A percentile compares a stretch with the other conserved stretches of the same genome.
Evolutionary conservation across 129 eudicot genomes (phyloP).

Genomic region (Helichrysum umbraculigerum): DNA sequence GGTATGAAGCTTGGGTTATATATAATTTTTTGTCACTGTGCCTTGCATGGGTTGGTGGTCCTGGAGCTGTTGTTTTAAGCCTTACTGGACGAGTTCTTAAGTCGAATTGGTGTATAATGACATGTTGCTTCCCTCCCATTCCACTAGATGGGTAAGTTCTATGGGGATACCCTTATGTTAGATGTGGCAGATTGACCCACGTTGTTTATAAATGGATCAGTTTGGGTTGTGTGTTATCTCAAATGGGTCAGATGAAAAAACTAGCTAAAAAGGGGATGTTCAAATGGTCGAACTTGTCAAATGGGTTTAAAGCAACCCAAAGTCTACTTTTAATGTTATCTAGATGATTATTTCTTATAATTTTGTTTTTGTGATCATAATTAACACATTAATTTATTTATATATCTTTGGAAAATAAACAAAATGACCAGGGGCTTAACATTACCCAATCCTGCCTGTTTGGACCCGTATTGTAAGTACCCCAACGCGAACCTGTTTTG

Average conservation of each 20-base stretch:
- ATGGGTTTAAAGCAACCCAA: neutral
- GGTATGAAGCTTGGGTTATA: constrained; percentile 98
- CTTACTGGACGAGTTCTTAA: constrained; percentile 67
- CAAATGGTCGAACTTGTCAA: neutral
- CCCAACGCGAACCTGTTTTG: neutral
- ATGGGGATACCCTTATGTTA: neutral
- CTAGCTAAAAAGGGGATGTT: neutral
- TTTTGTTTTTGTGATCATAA: neutral
- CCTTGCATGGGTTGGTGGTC: constrained; percentile 98
- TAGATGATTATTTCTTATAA: neutral
- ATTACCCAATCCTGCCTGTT: neutral
- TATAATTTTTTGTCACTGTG: constrained; percentile 88
- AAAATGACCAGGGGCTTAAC: neutral
- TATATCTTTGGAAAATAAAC: neutral
- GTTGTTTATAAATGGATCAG: neutral
- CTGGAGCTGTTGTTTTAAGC: constrained; percentile 83
- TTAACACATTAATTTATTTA: neutral
- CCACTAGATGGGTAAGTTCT: constrained; percentile 80
- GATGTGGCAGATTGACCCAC: neutral
- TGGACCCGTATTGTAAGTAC: neutral
- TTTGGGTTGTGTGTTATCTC: neutral
- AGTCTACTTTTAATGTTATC: neutral
- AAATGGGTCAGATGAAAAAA: neutral
- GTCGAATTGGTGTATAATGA: constrained; percentile 84
- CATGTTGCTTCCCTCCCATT: constrained; percentile 86